These are phyloP conservation scores for Laguncularia racemosa DNA, from an alignment of 345 rosid genomes.

Conservation along the genomic window DNA sequence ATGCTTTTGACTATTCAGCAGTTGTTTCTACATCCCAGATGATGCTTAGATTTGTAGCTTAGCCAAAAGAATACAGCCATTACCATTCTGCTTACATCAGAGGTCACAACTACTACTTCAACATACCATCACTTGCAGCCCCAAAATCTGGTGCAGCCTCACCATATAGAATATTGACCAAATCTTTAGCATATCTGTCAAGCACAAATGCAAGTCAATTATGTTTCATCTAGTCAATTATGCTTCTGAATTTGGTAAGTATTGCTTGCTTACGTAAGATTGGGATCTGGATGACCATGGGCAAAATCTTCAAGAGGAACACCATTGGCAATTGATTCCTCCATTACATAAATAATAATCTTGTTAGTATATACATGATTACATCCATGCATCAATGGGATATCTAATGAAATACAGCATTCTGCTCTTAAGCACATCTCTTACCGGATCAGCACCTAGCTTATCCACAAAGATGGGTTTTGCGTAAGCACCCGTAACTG, in stretches of 20 bases:
- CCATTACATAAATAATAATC: constrained; percentile 13
- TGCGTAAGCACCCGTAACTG: constrained; percentile 93
- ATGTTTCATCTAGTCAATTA: neutral
- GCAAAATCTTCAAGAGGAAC: constrained; percentile 93
- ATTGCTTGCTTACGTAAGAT: constrained; percentile 62
- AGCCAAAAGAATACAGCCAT: neutral
- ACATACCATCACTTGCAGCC: constrained; percentile 93
- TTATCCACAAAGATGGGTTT: constrained; percentile 88
- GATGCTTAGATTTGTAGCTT: no score
- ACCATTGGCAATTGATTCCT: constrained; percentile 86
- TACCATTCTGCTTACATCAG: neutral
- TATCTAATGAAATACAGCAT: neutral
- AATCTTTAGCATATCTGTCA: constrained; percentile 85
- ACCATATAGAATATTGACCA: constrained; percentile 74
- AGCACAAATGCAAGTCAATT: constrained; percentile 4
- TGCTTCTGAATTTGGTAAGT: constrained; percentile 7
- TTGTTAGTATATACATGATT: constrained; percentile 10
- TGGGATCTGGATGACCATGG: constrained; percentile 97
- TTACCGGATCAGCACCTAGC: constrained; percentile 65
- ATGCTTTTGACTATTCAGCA: no score
- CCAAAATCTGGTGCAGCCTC: constrained; percentile 87
- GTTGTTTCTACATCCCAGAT: no score
- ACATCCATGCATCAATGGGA: neutral
- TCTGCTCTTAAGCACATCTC: constrained; percentile 9
- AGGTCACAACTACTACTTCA: neutral